Percentiles rank a stretch among this genome's conserved stretches.
phyloP scores from a whole-genome alignment of 2,329 filamentous ascomycete genomes.

The Bipolaris bicolor region DNA sequence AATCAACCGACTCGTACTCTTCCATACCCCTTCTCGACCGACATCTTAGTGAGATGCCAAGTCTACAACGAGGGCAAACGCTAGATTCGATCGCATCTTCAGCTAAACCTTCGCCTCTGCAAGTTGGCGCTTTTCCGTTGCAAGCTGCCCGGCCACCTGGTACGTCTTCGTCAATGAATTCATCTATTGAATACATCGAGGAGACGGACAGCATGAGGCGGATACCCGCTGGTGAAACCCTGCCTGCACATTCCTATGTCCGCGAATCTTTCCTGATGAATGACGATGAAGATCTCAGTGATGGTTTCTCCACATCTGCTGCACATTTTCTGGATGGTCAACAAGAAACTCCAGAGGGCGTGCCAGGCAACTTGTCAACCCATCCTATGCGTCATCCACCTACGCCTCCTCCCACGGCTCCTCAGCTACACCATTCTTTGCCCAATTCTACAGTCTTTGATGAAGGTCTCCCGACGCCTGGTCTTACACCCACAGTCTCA shows the following conservation, averaged over 20 bases:
- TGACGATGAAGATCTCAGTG: slow-evolving; percentile 62
- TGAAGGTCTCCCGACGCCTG: slow-evolving; percentile 46
- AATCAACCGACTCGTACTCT: slow-evolving; percentile 75
- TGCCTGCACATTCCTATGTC: slow-evolving; percentile 43
- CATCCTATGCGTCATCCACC: slow-evolving; percentile 50
- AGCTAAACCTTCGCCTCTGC: slow-evolving; percentile 47
- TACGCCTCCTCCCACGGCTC: slow-evolving; percentile 53
- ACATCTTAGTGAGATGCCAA: slow-evolving; percentile 51
- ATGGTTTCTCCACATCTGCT: slow-evolving; percentile 59
- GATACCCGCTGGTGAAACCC: slow-evolving; percentile 53
- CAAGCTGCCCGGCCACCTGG: slow-evolving; percentile 22
- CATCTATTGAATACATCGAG: slow-evolving; percentile 58
- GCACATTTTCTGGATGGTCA: slow-evolving; percentile 60
- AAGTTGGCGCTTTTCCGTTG: slow-evolving; percentile 25
- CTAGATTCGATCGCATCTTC: slow-evolving; percentile 58
- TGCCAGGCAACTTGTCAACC: slow-evolving; percentile 34
- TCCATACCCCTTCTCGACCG: slow-evolving; percentile 79
- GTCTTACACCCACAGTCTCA: slow-evolving; percentile 45
- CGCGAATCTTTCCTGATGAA: slow-evolving; percentile 58
- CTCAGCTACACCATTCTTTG: slow-evolving; percentile 34
- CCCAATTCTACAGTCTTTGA: slow-evolving; percentile 42
- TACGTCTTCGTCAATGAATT: slow-evolving; percentile 49
- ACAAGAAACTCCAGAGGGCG: slow-evolving; percentile 43
- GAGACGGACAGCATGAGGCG: slow-evolving; percentile 59
- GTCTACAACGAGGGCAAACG: slow-evolving; percentile 25